Conservation (phyloP, 306 rosid genomes). For the Medicago ruthenica region DNA sequence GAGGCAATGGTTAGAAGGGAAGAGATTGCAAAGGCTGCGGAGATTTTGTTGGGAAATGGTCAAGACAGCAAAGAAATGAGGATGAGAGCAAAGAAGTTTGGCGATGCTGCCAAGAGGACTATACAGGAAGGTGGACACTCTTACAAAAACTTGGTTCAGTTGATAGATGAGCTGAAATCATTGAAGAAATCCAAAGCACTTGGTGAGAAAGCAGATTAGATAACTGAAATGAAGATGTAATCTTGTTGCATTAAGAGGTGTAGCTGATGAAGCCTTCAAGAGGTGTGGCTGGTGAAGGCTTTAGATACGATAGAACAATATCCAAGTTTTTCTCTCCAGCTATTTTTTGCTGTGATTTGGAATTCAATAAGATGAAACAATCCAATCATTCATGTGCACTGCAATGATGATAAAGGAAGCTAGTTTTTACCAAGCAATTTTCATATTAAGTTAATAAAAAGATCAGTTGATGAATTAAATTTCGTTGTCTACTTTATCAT, state of each 20-base stretch:
- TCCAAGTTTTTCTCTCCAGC: too few relatives aligned
- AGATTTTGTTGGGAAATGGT: conserved; percentile 23
- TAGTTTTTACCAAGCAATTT: background rate
- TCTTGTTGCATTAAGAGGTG: background rate
- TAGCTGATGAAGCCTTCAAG: too few relatives aligned
- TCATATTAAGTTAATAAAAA: background rate
- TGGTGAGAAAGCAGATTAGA: background rate
- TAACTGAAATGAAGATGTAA: background rate
- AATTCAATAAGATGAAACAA: background rate
- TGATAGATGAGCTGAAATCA: conserved; percentile 40
- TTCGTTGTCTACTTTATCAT: background rate
- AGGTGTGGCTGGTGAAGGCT: too few relatives aligned
- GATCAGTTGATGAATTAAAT: background rate
- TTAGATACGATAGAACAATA: too few relatives aligned
- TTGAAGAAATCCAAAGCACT: conserved; percentile 27
- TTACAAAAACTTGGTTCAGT: conserved; percentile 22
- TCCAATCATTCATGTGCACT: background rate
- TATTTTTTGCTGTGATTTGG: too few relatives aligned
- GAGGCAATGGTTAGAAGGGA: conserved; percentile 26
- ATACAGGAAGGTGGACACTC: conserved; percentile 27
- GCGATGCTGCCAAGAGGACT: conserved; percentile 33
- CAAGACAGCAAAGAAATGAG: conserved; percentile 35
- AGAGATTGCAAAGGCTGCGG: conserved; percentile 29
- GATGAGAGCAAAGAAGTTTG: conserved; percentile 13
- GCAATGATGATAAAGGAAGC: background rate